Evolutionary conservation across 345 rosid species (phyloP).

Genomic region (Eucalyptus polybractea): DNA sequence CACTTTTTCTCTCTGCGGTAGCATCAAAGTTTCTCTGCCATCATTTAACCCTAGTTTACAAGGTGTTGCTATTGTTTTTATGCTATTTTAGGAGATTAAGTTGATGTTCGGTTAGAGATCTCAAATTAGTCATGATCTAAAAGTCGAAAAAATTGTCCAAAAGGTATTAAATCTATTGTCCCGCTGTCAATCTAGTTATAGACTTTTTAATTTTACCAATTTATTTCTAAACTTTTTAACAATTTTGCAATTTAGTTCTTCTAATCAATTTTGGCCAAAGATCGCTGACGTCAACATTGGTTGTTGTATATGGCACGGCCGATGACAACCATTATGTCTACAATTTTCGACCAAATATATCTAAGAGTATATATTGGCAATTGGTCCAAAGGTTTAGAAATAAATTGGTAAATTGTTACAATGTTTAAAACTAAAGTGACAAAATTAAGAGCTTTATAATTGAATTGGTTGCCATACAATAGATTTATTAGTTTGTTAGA

Average conservation of each 20-base stretch:
- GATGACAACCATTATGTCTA: fast-evolving
- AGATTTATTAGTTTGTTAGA: neutral
- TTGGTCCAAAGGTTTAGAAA: neutral
- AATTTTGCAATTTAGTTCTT: neutral
- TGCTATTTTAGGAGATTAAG: neutral
- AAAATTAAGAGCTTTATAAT: neutral
- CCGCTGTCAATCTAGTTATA: fast-evolving
- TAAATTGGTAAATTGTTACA: neutral
- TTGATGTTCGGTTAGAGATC: neutral
- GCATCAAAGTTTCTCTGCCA: neutral
- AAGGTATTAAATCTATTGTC: neutral
- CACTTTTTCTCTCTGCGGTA: neutral
- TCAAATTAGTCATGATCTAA: neutral
- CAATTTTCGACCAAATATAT: fast-evolving
- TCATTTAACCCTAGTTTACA: neutral
- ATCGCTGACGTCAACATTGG: fast-evolving
- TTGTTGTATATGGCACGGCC: fast-evolving
- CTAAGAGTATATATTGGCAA: neutral
- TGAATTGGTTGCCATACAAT: neutral
- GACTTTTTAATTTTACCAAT: neutral
- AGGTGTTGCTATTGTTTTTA: neutral
- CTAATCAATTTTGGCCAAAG: neutral
- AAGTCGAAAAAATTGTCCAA: neutral
- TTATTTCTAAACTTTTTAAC: neutral
- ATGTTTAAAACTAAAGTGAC: neutral